Conservation (phyloP, 2,329 filamentous ascomycete species). For the Exophiala aquamarina region DNA sequence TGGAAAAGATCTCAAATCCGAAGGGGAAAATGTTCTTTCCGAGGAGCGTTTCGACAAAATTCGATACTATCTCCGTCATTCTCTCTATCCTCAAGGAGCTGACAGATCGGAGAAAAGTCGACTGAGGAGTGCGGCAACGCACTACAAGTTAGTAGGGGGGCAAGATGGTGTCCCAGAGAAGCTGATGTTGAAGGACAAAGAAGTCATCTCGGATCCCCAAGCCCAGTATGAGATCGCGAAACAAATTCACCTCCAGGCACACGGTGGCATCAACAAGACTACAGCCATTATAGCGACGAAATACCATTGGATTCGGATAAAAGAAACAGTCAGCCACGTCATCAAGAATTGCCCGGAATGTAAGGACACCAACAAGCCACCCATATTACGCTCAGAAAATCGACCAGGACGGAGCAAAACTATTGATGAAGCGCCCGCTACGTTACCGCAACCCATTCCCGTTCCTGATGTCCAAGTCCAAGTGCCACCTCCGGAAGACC, state of each 20-base stretch:
- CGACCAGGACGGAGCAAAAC: constrained; percentile 27
- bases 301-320: constrained; percentile 97
- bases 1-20: constrained; percentile 62
- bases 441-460: constrained; percentile 3
- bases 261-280: constrained; percentile 97
- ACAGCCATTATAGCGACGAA: constrained; percentile 90
- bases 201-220: constrained; percentile 87
- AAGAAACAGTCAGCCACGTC: constrained; percentile 92
- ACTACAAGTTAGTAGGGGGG: constrained; percentile 75
- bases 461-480: constrained; percentile 4
- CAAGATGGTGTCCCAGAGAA: constrained; percentile 60
- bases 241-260: constrained; percentile 69
- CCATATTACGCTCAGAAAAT: constrained; percentile 34
- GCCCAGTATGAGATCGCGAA: constrained; percentile 88
- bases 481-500: constrained; percentile 11
- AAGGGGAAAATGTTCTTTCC: constrained; percentile 79
- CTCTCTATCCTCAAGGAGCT: constrained; percentile 88
- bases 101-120: constrained; percentile 95
- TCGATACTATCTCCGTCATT: constrained; percentile 92
- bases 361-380: constrained; percentile 71
- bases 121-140: constrained; percentile 86
- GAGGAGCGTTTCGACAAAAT: constrained; percentile 99
- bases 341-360: constrained; percentile 90
- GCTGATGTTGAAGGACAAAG: constrained; percentile 96
- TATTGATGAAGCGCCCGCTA: constrained; percentile 21